Conservation (phyloP, 139 green algal species). For the Tetradesmus lagerheimii region DNA sequence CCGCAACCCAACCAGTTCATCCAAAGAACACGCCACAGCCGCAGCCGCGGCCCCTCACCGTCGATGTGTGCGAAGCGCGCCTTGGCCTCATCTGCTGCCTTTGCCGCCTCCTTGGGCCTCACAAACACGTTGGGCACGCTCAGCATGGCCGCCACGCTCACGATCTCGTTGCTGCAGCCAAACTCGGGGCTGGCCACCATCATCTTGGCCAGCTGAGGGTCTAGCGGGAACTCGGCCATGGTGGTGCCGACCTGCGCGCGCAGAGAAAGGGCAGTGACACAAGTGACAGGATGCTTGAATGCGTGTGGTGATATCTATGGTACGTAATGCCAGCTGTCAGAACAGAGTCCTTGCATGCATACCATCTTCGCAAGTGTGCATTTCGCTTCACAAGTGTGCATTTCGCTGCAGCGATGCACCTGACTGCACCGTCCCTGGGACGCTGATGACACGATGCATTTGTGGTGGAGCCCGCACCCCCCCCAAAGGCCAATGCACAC, state of each 20-base stretch:
- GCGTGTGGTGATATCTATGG: too few species aligned
- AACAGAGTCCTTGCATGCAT: too few species aligned
- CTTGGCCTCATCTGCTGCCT: slow-evolving; percentile 97
- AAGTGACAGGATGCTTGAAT: neutral
- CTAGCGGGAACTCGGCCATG: slow-evolving; percentile 99
- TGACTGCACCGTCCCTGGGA: too few species aligned
- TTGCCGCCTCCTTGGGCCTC: slow-evolving; percentile 89
- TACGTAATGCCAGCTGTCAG: too few species aligned
- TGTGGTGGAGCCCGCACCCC: too few species aligned
- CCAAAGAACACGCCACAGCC: too few species aligned
- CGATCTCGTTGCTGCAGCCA: slow-evolving; percentile 97
- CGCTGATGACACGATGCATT: too few species aligned
- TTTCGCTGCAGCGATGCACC: too few species aligned
- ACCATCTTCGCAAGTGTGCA: too few species aligned
- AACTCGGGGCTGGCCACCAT: slow-evolving; percentile 93
- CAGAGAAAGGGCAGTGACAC: neutral
- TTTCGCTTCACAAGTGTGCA: too few species aligned
- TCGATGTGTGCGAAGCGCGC: slow-evolving; percentile 95
- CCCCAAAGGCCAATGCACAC: neutral
- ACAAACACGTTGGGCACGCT: slow-evolving; percentile 96
- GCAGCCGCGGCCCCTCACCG: slow-evolving; percentile 59
- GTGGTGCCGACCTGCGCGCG: slow-evolving; percentile 80
- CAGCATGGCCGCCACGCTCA: slow-evolving; percentile 97
- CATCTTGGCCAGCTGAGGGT: slow-evolving; percentile 99
- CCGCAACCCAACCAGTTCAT: too few species aligned